phyloP scores from a whole-genome alignment of 75 land plant species.

The Adiantum capillusveneris region DNA sequence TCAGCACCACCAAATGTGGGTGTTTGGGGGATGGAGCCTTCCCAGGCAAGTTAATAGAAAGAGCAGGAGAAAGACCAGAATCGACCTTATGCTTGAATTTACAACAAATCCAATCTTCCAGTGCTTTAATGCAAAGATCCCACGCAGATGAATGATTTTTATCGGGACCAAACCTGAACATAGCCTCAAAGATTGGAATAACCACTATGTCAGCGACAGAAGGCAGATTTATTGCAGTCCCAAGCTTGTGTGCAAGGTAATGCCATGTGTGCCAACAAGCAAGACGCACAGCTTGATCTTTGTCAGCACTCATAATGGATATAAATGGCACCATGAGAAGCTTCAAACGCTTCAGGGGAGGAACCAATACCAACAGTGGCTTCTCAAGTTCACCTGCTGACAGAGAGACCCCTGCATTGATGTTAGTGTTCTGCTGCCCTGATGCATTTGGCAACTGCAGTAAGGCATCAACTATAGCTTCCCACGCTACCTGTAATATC shows the following conservation, averaged over 20 bases:
- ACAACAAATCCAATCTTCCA: conserved; percentile 33
- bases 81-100: conserved; percentile 8
- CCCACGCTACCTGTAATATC: conserved; percentile 56
- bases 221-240: conserved; percentile 19
- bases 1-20: background rate
- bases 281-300: conserved; percentile 31
- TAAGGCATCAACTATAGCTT: conserved; percentile 47
- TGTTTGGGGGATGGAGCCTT: background rate
- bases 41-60: background rate
- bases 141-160: conserved; percentile 26
- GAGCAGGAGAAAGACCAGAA: background rate
- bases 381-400: background rate
- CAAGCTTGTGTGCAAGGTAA: conserved; percentile 49
- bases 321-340: conserved; percentile 57
- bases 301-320: conserved; percentile 43
- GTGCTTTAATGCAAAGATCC: conserved; percentile 38
- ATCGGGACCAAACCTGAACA: conserved; percentile 34
- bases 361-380: conserved; percentile 1
- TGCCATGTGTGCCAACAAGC: conserved; percentile 48
- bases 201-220: conserved; percentile 27
- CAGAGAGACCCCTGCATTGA: background rate
- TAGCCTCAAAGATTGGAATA: conserved; percentile 35
- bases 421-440: conserved; percentile 4
- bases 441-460: conserved; percentile 4
- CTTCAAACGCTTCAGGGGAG: conserved; percentile 33